These are phyloP conservation scores for Diaporthe velutina DNA, from an alignment of 2,329 filamentous ascomycete species.

Conservation along the genomic window DNA sequence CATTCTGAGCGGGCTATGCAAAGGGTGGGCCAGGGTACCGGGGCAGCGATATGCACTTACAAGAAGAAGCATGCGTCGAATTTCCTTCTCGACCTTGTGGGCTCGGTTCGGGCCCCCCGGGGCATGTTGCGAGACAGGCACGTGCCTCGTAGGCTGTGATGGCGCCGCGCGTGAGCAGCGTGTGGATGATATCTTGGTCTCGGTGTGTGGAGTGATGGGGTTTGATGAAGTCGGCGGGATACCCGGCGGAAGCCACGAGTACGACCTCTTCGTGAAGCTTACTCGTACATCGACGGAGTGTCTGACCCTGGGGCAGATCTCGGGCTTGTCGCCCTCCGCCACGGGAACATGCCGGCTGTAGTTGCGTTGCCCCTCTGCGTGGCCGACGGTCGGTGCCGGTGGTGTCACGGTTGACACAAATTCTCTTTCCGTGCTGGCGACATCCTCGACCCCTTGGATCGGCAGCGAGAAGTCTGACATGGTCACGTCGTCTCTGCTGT, in stretches of 20 bases:
- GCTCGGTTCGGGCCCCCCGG: not conserved
- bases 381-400: not conserved
- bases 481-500: constrained; percentile 5
- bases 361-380: not conserved
- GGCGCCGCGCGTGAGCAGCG: constrained; percentile 13
- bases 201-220: constrained; percentile 1
- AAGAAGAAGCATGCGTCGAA: constrained; percentile 14
- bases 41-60: not conserved
- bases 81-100: constrained; percentile 20
- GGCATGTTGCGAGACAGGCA: not conserved
- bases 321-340: not conserved
- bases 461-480: constrained; percentile 25
- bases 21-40: not conserved
- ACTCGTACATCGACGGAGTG: constrained; percentile 22
- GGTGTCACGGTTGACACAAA: not conserved
- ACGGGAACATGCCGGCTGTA: not conserved
- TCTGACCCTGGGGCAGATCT: constrained; percentile 15
- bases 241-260: constrained; percentile 24
- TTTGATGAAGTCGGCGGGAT: not conserved
- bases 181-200: constrained; percentile 23
- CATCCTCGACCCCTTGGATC: constrained; percentile 2
- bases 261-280: constrained; percentile 11
- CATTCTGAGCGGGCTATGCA: not conserved
- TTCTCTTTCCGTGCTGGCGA: not conserved
- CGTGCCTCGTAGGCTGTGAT: not conserved